A percentile compares a stretch with the other conserved stretches of the same genome.
Evolutionary conservation across 495 filamentous ascomycete genomes (phyloP).

Genomic region (Halenospora varia): DNA sequence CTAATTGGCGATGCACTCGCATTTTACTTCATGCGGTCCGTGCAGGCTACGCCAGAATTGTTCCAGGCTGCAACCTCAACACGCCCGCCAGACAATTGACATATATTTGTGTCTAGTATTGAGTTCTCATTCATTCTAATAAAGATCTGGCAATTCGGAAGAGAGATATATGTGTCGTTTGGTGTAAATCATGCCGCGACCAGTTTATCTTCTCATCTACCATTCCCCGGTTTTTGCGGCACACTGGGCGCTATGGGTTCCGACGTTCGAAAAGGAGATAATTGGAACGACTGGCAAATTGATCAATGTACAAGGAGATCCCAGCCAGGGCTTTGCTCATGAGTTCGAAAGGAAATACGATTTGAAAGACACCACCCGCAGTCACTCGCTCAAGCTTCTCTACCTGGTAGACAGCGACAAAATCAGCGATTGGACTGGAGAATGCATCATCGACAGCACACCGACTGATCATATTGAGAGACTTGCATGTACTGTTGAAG

Average conservation of each 20-base stretch:
- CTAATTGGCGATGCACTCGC: too few species aligned
- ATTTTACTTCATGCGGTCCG: not conserved
- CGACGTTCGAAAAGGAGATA: not conserved
- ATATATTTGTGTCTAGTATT: too few species aligned
- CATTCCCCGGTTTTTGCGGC: not conserved
- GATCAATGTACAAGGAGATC: not conserved
- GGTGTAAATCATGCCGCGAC: not conserved
- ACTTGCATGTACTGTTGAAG: not conserved
- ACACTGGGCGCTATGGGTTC: not conserved
- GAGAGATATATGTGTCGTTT: too few species aligned
- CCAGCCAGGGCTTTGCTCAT: not conserved
- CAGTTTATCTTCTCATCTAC: not conserved
- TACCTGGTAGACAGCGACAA: not conserved
- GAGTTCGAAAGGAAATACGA: not conserved
- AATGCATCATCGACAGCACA: not conserved
- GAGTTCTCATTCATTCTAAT: too few species aligned
- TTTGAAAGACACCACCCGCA: not conserved
- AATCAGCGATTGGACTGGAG: not conserved
- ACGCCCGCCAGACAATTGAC: too few species aligned
- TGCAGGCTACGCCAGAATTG: too few species aligned
- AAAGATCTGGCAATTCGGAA: too few species aligned
- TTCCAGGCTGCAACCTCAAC: too few species aligned
- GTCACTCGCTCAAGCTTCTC: not conserved
- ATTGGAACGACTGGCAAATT: not conserved
- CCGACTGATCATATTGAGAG: not conserved